These are phyloP conservation scores for Hymenoscyphus fructigenus DNA, from an alignment of 2,329 filamentous ascomycete genomes.

Conservation along the genomic window DNA sequence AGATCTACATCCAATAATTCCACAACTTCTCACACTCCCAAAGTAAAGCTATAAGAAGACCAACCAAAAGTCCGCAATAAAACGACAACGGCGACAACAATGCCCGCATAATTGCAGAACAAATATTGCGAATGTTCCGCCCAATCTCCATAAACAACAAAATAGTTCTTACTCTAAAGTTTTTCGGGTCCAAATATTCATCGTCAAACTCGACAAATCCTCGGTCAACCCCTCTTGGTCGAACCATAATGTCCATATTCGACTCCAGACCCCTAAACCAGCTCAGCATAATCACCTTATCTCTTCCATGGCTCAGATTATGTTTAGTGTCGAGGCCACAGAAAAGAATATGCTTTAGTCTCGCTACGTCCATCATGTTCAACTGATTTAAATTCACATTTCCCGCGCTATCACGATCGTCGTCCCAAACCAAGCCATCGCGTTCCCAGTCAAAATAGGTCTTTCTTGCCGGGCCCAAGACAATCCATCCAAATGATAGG, in stretches of 20 bases:
- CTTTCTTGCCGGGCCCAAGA: background rate
- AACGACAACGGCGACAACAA: background rate
- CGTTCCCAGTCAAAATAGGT: background rate
- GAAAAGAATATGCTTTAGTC: background rate
- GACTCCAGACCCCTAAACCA: background rate
- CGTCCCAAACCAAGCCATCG: background rate
- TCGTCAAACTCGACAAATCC: background rate
- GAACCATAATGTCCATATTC: background rate
- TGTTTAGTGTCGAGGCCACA: background rate
- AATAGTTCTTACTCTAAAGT: background rate
- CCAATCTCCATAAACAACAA: background rate
- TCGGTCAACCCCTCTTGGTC: background rate
- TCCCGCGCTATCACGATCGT: background rate
- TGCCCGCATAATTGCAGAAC: too few species aligned
- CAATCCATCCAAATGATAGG: background rate
- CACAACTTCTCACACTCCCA: background rate
- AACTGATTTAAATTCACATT: background rate
- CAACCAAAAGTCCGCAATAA: background rate
- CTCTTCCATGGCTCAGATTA: background rate
- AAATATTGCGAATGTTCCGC: background rate
- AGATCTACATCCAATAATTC: background rate
- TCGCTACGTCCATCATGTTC: background rate
- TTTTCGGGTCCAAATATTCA: background rate
- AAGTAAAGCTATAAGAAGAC: background rate
- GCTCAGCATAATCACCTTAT: background rate